These are phyloP conservation scores for Zygosaccharomyces kombuchaensis DNA, from an alignment of 805 yeast genomes.

Conservation along the genomic window DNA sequence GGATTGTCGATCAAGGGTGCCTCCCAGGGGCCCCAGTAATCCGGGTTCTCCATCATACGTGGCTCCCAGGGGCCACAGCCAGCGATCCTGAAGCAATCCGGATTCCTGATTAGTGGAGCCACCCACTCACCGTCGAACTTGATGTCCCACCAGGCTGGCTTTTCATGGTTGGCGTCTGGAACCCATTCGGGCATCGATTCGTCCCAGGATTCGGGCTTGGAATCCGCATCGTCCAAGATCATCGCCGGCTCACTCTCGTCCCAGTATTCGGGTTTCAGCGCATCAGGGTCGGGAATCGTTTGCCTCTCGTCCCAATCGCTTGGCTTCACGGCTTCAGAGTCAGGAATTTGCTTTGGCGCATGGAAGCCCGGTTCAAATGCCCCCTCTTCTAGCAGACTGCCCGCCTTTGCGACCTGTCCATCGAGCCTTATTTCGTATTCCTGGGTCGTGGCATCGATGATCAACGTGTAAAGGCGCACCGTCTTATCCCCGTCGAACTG, in stretches of 20 bases:
- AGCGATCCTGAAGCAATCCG: slow-evolving; percentile 54
- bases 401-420: slow-evolving; percentile 69
- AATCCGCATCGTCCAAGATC: slow-evolving; percentile 64
- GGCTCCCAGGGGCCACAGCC: slow-evolving; percentile 85
- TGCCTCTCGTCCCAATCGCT: slow-evolving; percentile 75
- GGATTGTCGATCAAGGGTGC: slow-evolving; percentile 72
- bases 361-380: slow-evolving; percentile 60
- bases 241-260: slow-evolving; percentile 62
- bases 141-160: slow-evolving; percentile 83
- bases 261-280: slow-evolving; percentile 78
- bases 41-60: slow-evolving; percentile 62
- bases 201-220: slow-evolving; percentile 76
- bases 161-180: slow-evolving; percentile 59
- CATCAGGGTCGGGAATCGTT: slow-evolving; percentile 63
- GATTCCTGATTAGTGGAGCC: slow-evolving; percentile 67
- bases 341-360: slow-evolving; percentile 62
- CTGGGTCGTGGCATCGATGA: slow-evolving; percentile 54
- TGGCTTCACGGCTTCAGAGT: slow-evolving; percentile 59
- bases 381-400: slow-evolving; percentile 54
- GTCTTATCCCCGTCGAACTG: slow-evolving; percentile 54
- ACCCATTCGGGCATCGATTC: slow-evolving; percentile 56
- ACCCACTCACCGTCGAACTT: slow-evolving; percentile 86
- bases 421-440: slow-evolving; percentile 77
- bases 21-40: slow-evolving; percentile 73
- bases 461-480: slow-evolving; percentile 70